These are phyloP conservation scores for Sarcodon aspratus DNA, from an alignment of 768 basidiomycete genomes.

Conservation along the genomic window DNA sequence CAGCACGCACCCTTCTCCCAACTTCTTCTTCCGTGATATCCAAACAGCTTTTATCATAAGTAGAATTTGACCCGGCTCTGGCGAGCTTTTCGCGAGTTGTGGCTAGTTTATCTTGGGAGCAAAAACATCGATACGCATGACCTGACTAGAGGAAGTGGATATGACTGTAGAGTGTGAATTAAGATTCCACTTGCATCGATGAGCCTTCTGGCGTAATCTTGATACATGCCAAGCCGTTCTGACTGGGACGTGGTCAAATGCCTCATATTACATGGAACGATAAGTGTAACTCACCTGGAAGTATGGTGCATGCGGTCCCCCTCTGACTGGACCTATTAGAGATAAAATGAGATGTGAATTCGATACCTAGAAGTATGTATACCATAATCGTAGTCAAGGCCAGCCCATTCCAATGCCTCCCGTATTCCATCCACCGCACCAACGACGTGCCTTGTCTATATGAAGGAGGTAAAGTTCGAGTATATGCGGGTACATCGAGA, in stretches of 20 bases:
- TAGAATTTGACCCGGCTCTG: conserved; percentile 59
- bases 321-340: neutral
- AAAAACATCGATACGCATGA: conserved; percentile 94
- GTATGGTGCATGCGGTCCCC: neutral
- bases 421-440: conserved; percentile 78
- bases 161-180: neutral
- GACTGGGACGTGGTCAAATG: conserved; percentile 38
- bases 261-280: neutral
- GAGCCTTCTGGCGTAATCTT: conserved; percentile 56
- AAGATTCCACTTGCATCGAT: conserved; percentile 44
- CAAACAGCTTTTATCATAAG: conserved; percentile 85
- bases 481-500: neutral
- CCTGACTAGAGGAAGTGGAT: conserved; percentile 41
- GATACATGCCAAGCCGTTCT: conserved; percentile 80
- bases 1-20: conserved; percentile 56
- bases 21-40: conserved; percentile 84
- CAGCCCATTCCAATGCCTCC: conserved; percentile 78
- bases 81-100: conserved; percentile 61
- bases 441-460: conserved; percentile 68
- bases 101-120: conserved; percentile 59
- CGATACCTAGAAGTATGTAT: conserved; percentile 7
- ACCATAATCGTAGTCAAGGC: conserved; percentile 89
- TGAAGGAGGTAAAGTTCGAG: neutral
- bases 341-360: neutral
- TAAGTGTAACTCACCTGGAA: conserved; percentile 1